These are phyloP conservation scores for Aspergillus indologenus DNA, from an alignment of 495 filamentous ascomycete genomes.

Conservation along the genomic window DNA sequence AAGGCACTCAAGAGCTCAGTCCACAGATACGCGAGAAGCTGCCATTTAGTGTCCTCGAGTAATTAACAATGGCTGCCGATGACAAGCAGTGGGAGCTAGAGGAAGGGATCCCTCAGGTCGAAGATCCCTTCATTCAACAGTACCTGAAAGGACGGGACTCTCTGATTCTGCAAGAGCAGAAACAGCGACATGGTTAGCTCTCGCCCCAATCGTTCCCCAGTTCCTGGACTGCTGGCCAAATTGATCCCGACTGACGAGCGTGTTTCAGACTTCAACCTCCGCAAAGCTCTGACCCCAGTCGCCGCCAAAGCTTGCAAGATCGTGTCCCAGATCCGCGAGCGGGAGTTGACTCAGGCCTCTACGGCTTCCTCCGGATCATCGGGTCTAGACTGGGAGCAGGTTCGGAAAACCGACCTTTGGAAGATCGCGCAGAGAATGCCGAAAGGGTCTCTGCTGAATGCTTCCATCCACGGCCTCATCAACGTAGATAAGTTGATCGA, in stretches of 20 bases:
- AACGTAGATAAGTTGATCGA: conserved; percentile 76
- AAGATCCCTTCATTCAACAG: conserved; percentile 73
- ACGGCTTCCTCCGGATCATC: conserved; percentile 78
- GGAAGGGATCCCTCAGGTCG: conserved; percentile 50
- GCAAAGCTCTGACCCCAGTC: conserved; percentile 67
- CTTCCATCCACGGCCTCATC: conserved; percentile 86
- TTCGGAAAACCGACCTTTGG: conserved; percentile 83
- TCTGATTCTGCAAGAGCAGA: conserved; percentile 74
- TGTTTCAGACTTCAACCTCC: conserved; percentile 35
- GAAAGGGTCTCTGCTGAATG: conserved; percentile 86
- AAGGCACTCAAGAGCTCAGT: too few species aligned
- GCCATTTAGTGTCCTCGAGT: not conserved
- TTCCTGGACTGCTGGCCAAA: too few species aligned
- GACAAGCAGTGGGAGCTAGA: conserved; percentile 46
- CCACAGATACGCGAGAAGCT: too few species aligned
- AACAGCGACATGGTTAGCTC: conserved; percentile 70
- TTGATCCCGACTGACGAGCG: not conserved
- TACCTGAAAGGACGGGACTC: conserved; percentile 75
- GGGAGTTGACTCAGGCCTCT: conserved; percentile 55
- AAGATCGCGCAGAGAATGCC: conserved; percentile 81
- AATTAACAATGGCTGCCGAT: conserved; percentile 20
- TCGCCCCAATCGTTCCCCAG: not conserved
- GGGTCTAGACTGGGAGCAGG: conserved; percentile 76
- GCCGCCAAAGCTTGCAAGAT: conserved; percentile 74
- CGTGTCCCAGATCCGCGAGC: conserved; percentile 69